Evolutionary conservation across 2,329 filamentous ascomycete genomes (phyloP).

Genomic region (Diaporthe batatas): DNA sequence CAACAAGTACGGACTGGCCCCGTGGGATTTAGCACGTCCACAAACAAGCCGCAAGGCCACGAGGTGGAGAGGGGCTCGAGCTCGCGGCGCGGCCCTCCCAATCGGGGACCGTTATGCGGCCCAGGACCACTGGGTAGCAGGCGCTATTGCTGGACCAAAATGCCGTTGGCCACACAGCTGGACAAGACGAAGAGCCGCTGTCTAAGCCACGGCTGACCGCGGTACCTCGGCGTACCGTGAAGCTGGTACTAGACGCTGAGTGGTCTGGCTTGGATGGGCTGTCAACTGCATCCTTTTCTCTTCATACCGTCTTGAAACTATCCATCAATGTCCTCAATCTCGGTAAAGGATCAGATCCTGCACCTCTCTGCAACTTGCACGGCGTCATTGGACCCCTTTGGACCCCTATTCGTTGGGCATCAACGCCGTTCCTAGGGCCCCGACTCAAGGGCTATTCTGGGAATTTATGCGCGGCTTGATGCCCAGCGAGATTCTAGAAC

Average conservation of each 20-base stretch:
- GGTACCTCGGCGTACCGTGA: slow-evolving; percentile 27
- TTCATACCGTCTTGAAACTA: slow-evolving; percentile 34
- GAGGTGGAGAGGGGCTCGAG: slow-evolving; percentile 9
- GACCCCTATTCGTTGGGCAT: slow-evolving; percentile 38
- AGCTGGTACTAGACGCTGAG: neutral
- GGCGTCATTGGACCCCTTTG: slow-evolving; percentile 27
- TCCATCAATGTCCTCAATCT: slow-evolving; percentile 35
- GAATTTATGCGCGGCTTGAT: slow-evolving; percentile 35
- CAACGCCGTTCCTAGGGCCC: slow-evolving; percentile 34
- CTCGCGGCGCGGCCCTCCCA: slow-evolving; percentile 37
- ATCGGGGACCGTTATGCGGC: slow-evolving; percentile 21
- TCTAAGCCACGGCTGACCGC: slow-evolving; percentile 22
- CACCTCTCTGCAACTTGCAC: slow-evolving; percentile 13
- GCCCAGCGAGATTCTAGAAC: slow-evolving; percentile 32
- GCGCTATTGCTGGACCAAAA: slow-evolving; percentile 24
- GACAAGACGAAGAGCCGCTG: slow-evolving; percentile 13
- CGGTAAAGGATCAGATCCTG: slow-evolving; percentile 27
- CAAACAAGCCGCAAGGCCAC: slow-evolving; percentile 4
- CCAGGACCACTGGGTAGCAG: slow-evolving; percentile 5
- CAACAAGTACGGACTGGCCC: slow-evolving; percentile 3
- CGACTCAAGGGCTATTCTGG: slow-evolving; percentile 27
- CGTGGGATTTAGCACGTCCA: slow-evolving; percentile 5
- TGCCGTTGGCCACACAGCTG: slow-evolving; percentile 21
- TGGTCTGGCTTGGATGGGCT: slow-evolving; percentile 12
- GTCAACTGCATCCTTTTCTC: slow-evolving; percentile 4